Evolutionary conservation across 1,284 basidiomycete species (phyloP).

Genomic region (Pisolithus thermaeus): DNA sequence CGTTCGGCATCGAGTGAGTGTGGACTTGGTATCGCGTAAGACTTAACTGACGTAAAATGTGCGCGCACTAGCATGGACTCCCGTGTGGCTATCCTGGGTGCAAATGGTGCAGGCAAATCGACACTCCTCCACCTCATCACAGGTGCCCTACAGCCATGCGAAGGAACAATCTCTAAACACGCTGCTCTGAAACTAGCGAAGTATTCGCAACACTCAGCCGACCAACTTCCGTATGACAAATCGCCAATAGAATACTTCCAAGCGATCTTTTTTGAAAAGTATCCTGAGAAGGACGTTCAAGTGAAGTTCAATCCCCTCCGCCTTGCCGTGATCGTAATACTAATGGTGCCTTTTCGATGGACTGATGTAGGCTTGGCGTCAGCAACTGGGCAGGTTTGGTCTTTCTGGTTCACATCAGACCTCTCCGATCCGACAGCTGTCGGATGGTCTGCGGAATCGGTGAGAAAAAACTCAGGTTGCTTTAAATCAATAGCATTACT

Average conservation of each 20-base stretch:
- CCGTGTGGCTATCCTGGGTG: constrained; percentile 94
- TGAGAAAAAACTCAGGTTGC: constrained; percentile 30
- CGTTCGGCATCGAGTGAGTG: constrained; percentile 89
- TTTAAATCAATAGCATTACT: constrained; percentile 12
- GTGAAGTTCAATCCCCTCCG: constrained; percentile 25
- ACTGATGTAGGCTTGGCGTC: constrained; percentile 76
- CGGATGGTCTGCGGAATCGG: constrained; percentile 96
- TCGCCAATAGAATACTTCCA: constrained; percentile 96
- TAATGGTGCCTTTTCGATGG: constrained; percentile 1
- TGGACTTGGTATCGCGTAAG: constrained; percentile 28
- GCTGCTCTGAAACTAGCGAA: constrained; percentile 89
- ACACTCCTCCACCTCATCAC: constrained; percentile 96
- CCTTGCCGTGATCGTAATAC: constrained; percentile 4
- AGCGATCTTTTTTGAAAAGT: constrained; percentile 72
- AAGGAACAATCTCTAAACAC: constrained; percentile 89
- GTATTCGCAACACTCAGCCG: constrained; percentile 98
- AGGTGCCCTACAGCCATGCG: constrained; percentile 70
- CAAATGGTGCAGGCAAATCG: constrained; percentile 98
- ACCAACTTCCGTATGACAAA: constrained; percentile 95
- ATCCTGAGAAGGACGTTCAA: constrained; percentile 89
- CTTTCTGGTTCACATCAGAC: constrained; percentile 93
- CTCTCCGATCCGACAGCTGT: constrained; percentile 85
- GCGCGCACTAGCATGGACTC: constrained; percentile 76
- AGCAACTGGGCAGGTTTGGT: constrained; percentile 96
- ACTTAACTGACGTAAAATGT: constrained; percentile 3